Percentiles rank a stretch among this genome's conserved stretches.
Evolutionary conservation across 306 rosid genomes (phyloP).

Genomic region (Cicer judaicum): DNA sequence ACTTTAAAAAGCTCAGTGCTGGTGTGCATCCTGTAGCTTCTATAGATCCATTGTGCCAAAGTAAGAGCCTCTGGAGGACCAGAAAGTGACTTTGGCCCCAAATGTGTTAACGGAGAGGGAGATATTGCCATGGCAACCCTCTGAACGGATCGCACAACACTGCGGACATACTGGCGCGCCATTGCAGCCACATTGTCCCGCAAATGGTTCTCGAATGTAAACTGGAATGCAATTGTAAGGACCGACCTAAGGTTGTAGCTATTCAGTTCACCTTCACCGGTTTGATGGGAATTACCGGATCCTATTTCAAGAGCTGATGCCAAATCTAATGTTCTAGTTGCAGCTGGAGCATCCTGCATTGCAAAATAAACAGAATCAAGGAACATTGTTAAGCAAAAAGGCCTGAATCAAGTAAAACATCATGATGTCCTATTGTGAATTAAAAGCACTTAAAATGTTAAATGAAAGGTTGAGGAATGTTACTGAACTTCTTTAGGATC

Average conservation of each 20-base stretch:
- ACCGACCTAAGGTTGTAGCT: constrained; percentile 83
- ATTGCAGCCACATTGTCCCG: constrained; percentile 93
- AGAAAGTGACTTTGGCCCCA: constrained; percentile 78
- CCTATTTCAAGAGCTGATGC: constrained; percentile 94
- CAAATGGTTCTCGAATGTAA: constrained; percentile 81
- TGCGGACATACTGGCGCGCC: constrained; percentile 98
- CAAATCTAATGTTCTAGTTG: constrained; percentile 81
- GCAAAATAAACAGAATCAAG: neutral
- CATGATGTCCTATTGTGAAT: too few species aligned
- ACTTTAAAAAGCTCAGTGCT: constrained; percentile 70
- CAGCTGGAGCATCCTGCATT: constrained; percentile 67
- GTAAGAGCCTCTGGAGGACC: constrained; percentile 94
- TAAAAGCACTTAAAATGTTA: too few species aligned
- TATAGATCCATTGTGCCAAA: constrained; percentile 77
- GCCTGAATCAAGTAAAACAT: too few species aligned
- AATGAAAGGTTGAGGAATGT: neutral
- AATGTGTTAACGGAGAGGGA: constrained; percentile 70
- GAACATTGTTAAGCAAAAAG: too few species aligned
- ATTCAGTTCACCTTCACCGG: constrained; percentile 58
- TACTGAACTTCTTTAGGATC: constrained; percentile 84
- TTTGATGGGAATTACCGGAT: constrained; percentile 59
- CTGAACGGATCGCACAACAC: constrained; percentile 93
- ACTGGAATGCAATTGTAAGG: constrained; percentile 93
- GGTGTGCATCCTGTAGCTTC: constrained; percentile 84
- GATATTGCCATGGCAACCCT: constrained; percentile 99